Evolutionary conservation across 805 yeast species (phyloP).

Genomic region (Jamesozyma gamospora): DNA sequence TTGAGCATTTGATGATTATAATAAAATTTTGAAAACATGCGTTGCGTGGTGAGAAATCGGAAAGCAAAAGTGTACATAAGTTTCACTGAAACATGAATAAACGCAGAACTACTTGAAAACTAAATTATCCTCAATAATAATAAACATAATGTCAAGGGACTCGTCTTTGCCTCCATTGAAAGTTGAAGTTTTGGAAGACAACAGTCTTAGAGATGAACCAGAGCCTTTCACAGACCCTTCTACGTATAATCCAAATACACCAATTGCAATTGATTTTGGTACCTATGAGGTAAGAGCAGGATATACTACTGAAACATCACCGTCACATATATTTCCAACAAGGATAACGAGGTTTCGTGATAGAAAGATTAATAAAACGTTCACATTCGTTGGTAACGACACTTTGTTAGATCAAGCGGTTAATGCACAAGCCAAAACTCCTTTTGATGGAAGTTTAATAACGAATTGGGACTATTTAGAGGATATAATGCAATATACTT

Average conservation of each 20-base stretch:
- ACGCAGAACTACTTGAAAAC: no score
- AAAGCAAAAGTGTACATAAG: no score
- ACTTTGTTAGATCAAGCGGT: slow-evolving; percentile 59
- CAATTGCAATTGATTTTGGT: slow-evolving; percentile 88
- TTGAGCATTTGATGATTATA: no score
- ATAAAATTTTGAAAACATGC: no score
- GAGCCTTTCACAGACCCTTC: slow-evolving; percentile 25
- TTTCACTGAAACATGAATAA: no score
- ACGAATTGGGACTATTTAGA: slow-evolving; percentile 93
- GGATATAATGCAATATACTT: slow-evolving; percentile 69
- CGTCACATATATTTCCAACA: slow-evolving; percentile 61
- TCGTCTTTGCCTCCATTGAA: slow-evolving; percentile 21
- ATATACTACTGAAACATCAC: slow-evolving; percentile 35
- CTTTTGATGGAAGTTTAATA: slow-evolving; percentile 78
- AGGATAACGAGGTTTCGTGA: slow-evolving; percentile 69
- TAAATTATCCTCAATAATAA: no score
- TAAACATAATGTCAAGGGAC: slow-evolving; percentile 24
- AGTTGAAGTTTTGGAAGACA: slow-evolving; percentile 21
- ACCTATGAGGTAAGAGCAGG: slow-evolving; percentile 53
- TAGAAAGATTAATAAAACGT: slow-evolving; percentile 49
- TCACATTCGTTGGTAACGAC: slow-evolving; percentile 78
- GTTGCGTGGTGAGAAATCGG: no score
- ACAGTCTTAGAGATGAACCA: slow-evolving; percentile 24
- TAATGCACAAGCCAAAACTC: slow-evolving; percentile 59
- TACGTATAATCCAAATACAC: slow-evolving; percentile 33